phyloP scores from a whole-genome alignment of 192 early-diverging fungal species.

The Coemansia reversa region DNA sequence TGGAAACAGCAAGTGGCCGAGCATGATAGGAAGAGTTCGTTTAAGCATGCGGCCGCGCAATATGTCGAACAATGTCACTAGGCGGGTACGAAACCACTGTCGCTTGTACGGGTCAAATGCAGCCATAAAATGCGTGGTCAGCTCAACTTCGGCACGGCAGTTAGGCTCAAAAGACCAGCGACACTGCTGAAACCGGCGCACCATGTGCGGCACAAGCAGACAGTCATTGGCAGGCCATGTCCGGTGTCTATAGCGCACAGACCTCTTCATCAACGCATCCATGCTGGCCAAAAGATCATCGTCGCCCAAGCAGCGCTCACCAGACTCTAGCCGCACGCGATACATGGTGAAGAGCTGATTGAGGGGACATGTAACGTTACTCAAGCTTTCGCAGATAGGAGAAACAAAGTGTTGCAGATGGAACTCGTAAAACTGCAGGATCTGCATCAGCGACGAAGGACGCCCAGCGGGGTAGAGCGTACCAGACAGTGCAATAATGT shows the following conservation, averaged over 20 bases:
- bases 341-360: conserved; percentile 54
- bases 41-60: conserved; percentile 33
- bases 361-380: conserved; percentile 29
- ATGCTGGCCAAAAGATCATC: conserved; percentile 41
- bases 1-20: conserved; percentile 39
- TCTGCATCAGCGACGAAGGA: conserved; percentile 34
- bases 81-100: conserved; percentile 50
- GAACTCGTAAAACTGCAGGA: conserved; percentile 41
- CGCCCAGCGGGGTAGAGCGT: conserved; percentile 45
- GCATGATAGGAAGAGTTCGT: conserved; percentile 33
- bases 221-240: conserved; percentile 54
- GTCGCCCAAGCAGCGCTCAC: conserved; percentile 42
- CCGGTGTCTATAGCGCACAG: conserved; percentile 40
- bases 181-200: conserved; percentile 29
- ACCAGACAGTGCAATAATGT: conserved; percentile 36
- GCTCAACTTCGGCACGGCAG: conserved; percentile 39
- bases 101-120: conserved; percentile 47
- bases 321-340: conserved; percentile 38
- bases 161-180: conserved; percentile 54
- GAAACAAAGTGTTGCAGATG: conserved; percentile 50
- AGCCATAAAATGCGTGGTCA: conserved; percentile 22
- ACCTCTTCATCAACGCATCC: conserved; percentile 46
- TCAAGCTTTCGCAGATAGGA: conserved; percentile 50
- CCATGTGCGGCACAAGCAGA: conserved; percentile 43
- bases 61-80: conserved; percentile 46